Base-by-base conservation (phyloP, 176 grass and related monocot genomes). In the Oryza coarctata region DNA sequence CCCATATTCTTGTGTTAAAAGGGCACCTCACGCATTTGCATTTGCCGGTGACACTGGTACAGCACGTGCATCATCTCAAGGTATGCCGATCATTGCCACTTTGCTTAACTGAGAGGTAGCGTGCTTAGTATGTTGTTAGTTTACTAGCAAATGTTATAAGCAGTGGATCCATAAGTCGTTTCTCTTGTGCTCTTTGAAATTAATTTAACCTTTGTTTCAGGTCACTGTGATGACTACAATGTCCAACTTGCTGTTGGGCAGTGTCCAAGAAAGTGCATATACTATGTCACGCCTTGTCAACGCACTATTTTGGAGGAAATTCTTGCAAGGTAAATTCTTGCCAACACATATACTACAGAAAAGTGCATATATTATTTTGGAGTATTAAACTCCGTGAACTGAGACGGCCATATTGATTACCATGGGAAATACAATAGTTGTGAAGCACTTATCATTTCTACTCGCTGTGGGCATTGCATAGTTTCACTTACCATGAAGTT, bases 1-100 rank as follows among this genome's bases (percentile, higher is more conserved):
- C 29, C 95, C 92, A 88, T 98, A 95, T 90, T 93, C 92, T 82
- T 95, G 92, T 86, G 95, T 91, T 80, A 95, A 90, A 86, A 95
- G 63, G 86, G 95, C 95, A 86, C 90, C 92, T 80, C 86, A 95
- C 80, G 82, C 85, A 36, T 98, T 98, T 81, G 67, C 80, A 81
- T 95, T 90, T 88, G 80, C 76, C 71, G 79, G 65, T 44, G 88
- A 90, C 70, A 86, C 70, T 63, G 87, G 88, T 60, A 95, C 90
- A 61, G 92, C 95, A 83, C 82, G 73, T 74, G 93, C 82, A 71
- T 83, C 82, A 79, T 95, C 88, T 84, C 92, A 98, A 91, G 86
- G 95, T 98, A 81, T 7, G 41, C 80, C 30, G 28, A 73, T 10
- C 30, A 44, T 55, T 43, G 18, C 22, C 9, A 28, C 58, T 81